Evolutionary conservation across 2,329 filamentous ascomycete species (phyloP), one percentile per base, ranked within the genome.

Genomic region (Hymenoscyphus fraxineus): DNA sequence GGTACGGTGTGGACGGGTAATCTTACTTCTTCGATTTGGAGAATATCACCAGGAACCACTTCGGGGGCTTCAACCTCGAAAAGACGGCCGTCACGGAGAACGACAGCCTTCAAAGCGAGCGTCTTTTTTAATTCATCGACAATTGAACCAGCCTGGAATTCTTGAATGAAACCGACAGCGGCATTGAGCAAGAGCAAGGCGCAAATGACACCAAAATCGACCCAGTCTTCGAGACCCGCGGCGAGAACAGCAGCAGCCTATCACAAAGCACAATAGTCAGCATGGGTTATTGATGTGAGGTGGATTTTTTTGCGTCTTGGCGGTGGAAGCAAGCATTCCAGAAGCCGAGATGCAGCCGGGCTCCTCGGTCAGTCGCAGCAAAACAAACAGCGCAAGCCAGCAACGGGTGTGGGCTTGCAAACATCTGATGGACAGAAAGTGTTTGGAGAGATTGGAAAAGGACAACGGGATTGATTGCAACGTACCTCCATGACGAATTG

Each of bases 71-170:
- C 90, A 67, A 96, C 82, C 78, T 96, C 92, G 78, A 87, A 85
- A 67, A 93, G 84, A 64, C 84, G 82, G 67, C 88, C 90, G 76
- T 94, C 90, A 82, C 93, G 91, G 76, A 95, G 85, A 71, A 96
- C 92, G 56, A 91, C 88, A 75, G 92, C 92, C 83, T 93, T 95
- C 59, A 96, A 85, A 64, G 92, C 92, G 47, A 96, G 85, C 62
- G 90, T 94, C 82, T 95, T 93, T 83, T 96, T 96, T 74, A 96
- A 80, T 77, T 95, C 91, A 59, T 94, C 91, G 79, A 96, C 92
- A 69, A 96, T 95, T 63, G 90, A 93, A 76, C 91, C 92, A 67
- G 92, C 92, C 79, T 96, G 91, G 79, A 85, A 96, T 80, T 96
- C 92, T 78, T 96, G 92, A 66, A 93, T 82, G 79, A 96, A 96